Percentiles rank a stretch among this genome's conserved stretches.
These are phyloP conservation scores for Tolypocladium pustulatum DNA, from an alignment of 2,329 filamentous ascomycete genomes.

Conservation along the genomic window DNA sequence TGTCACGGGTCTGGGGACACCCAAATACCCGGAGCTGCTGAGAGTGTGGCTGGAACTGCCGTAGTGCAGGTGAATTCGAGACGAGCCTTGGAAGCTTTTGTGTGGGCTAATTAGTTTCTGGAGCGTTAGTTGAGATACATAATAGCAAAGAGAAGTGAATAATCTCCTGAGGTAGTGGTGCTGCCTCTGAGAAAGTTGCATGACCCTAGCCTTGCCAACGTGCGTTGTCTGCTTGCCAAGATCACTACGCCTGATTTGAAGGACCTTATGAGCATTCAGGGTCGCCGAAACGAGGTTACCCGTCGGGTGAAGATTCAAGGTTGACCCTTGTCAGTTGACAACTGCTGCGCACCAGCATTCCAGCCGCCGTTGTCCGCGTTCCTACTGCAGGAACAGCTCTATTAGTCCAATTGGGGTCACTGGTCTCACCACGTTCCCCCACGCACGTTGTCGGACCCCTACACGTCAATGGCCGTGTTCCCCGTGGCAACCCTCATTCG, in stretches of 20 bases:
- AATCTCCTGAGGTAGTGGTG: no score
- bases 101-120: not conserved
- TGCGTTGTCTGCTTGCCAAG: no score
- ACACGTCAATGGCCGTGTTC: not conserved
- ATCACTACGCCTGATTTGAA: no score
- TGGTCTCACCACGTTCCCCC: not conserved
- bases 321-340: not conserved
- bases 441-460: not conserved
- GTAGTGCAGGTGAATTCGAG: not conserved
- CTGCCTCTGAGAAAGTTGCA: no score
- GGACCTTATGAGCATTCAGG: no score
- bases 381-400: not conserved
- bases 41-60: slow-evolving; percentile 4
- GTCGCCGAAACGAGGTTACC: no score
- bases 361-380: not conserved
- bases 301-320: not conserved
- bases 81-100: not conserved
- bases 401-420: not conserved
- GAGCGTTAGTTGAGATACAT: not conserved
- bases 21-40: slow-evolving; percentile 5
- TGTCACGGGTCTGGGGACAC: slow-evolving; percentile 5
- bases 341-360: not conserved
- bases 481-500: no score
- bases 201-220: no score
- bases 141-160: not conserved